These are phyloP conservation scores for Groenewaldozyma tartarivorans DNA, from an alignment of 805 yeast genomes.

Conservation along the genomic window DNA sequence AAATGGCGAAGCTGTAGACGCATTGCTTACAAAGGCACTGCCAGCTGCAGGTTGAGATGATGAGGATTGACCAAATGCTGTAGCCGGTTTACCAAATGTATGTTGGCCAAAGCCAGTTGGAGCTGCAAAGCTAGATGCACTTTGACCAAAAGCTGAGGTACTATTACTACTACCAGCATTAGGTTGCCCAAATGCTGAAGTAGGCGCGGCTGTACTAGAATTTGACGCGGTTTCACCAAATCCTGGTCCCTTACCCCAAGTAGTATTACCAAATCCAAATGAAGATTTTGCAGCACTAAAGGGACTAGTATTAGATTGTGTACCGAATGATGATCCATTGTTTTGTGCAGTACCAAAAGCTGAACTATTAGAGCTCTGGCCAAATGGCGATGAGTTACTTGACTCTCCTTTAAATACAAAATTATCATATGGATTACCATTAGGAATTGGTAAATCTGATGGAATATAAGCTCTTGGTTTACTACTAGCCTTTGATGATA, in stretches of 20 bases:
- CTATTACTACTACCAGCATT: background rate
- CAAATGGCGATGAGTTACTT: background rate
- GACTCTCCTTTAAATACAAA: no score
- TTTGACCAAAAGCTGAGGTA: background rate
- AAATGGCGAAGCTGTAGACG: background rate
- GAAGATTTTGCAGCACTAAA: background rate
- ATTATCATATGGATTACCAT: background rate
- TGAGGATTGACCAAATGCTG: background rate
- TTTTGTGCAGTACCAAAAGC: background rate
- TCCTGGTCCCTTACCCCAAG: background rate
- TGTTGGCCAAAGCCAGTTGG: background rate
- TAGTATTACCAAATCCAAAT: background rate
- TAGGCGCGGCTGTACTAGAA: background rate
- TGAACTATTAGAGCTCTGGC: background rate
- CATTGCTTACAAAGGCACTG: background rate
- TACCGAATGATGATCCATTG: background rate
- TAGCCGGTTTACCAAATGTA: background rate
- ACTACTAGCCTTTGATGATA: constrained; percentile 26
- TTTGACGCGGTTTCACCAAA: background rate
- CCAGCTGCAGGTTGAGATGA: background rate
- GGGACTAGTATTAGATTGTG: background rate
- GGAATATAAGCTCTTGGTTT: constrained; percentile 11
- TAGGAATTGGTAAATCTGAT: background rate
- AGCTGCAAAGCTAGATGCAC: background rate
- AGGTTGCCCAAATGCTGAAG: background rate